These are phyloP conservation scores for Phytopythium oedochilum DNA, from an alignment of 352 stramenopile genomes.

Conservation along the genomic window DNA sequence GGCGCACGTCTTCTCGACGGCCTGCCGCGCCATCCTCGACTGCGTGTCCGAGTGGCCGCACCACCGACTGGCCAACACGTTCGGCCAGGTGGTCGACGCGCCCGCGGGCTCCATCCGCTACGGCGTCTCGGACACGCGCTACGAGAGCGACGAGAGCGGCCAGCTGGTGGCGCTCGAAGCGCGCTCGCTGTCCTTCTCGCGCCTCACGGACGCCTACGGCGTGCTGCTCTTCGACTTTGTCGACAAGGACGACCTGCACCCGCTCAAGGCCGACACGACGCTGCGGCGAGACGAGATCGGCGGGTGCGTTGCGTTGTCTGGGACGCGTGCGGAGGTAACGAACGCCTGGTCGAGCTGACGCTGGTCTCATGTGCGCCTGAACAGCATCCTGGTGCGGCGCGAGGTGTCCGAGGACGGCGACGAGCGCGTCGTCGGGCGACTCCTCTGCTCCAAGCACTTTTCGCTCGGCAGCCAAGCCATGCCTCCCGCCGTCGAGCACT, in stretches of 20 bases:
- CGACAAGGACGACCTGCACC: conserved; percentile 24
- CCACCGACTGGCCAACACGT: conserved; percentile 17
- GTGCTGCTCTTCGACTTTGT: conserved; percentile 32
- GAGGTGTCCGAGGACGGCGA: conserved; percentile 42
- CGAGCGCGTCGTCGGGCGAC: conserved; percentile 47
- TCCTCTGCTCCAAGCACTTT: conserved; percentile 50
- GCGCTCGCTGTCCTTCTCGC: conserved; percentile 21
- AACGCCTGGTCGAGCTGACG: background rate
- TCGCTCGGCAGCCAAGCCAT: background rate
- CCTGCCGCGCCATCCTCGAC: conserved; percentile 19
- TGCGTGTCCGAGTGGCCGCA: conserved; percentile 21
- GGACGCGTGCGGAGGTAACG: conserved; percentile 7
- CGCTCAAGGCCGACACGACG: conserved; percentile 9
- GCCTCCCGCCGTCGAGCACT: conserved; percentile 22
- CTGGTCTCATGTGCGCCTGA: no score
- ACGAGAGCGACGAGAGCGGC: conserved; percentile 15
- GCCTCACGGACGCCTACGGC: conserved; percentile 14
- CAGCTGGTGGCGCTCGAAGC: conserved; percentile 19
- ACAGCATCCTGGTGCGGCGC: conserved; percentile 26
- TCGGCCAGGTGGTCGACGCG: conserved; percentile 9
- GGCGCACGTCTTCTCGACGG: conserved; percentile 14
- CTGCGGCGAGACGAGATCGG: conserved; percentile 19
- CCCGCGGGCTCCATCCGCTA: conserved; percentile 23
- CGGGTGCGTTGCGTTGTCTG: conserved; percentile 22
- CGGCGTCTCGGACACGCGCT: conserved; percentile 14